Evolutionary conservation across 768 basidiomycete genomes (phyloP).

Genomic region (Pleurotus platypus): DNA sequence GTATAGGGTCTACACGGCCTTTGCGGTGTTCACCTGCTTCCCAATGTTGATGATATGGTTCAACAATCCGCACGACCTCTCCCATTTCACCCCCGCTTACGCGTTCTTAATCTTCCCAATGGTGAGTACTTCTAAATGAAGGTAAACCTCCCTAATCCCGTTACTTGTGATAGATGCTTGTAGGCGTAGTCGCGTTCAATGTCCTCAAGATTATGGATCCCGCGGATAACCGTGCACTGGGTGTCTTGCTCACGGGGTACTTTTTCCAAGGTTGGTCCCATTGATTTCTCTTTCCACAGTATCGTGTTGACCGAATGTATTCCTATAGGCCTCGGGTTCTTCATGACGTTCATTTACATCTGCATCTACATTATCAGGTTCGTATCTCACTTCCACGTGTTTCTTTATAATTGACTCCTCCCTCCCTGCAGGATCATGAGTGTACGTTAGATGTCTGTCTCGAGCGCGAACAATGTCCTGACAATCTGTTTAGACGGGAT

Average conservation of each 20-base stretch:
- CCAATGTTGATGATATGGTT: constrained; percentile 50
- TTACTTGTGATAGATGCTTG: constrained; percentile 33
- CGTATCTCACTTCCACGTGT: constrained; percentile 2
- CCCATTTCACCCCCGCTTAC: constrained; percentile 32
- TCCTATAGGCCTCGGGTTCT: constrained; percentile 36
- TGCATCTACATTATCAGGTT: constrained; percentile 45
- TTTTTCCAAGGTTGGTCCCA: constrained; percentile 39
- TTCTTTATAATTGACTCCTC: background rate
- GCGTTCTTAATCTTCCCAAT: constrained; percentile 34
- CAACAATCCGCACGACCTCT: constrained; percentile 41
- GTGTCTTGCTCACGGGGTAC: constrained; percentile 41
- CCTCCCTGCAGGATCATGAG: constrained; percentile 31
- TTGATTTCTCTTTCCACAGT: background rate
- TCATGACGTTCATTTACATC: constrained; percentile 48
- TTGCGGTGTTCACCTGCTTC: constrained; percentile 35
- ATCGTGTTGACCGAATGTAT: background rate
- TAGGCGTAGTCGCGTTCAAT: constrained; percentile 45
- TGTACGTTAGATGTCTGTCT: constrained; percentile 17
- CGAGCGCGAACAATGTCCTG: no score
- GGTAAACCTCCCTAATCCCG: background rate
- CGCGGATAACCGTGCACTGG: constrained; percentile 31
- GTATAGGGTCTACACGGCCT: constrained; percentile 36
- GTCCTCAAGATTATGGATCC: constrained; percentile 33
- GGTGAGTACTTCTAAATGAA: constrained; percentile 19
- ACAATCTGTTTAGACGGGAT: constrained; percentile 31